These are phyloP conservation scores for Globisporangium cystogenes DNA, from an alignment of 352 stramenopile species.

Conservation along the genomic window DNA sequence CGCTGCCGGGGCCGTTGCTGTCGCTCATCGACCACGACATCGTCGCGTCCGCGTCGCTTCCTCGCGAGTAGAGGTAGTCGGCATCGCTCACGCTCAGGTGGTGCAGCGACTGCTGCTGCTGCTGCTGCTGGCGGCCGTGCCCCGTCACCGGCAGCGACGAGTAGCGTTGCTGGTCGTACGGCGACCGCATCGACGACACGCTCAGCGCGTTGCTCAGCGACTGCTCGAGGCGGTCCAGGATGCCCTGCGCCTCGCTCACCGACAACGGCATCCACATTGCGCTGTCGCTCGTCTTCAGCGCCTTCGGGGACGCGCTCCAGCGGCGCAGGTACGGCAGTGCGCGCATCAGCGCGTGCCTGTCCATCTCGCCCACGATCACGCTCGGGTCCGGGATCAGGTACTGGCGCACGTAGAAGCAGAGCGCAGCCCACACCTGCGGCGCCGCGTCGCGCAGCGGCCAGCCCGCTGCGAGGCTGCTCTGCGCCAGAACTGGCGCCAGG, in stretches of 20 bases:
- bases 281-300: slow-evolving; percentile 26
- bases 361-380: slow-evolving; percentile 30
- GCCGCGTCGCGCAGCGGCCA: slow-evolving; percentile 35
- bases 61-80: slow-evolving; percentile 12
- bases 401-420: slow-evolving; percentile 58
- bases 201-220: slow-evolving; percentile 21
- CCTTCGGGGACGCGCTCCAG: slow-evolving; percentile 34
- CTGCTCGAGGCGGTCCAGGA: slow-evolving; percentile 53
- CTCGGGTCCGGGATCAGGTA: slow-evolving; percentile 34
- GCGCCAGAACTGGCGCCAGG: slow-evolving; percentile 22
- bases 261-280: slow-evolving; percentile 47
- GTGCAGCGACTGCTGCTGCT: slow-evolving; percentile 13
- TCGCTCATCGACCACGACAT: slow-evolving; percentile 6
- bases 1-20: slow-evolving; percentile 2
- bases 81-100: slow-evolving; percentile 15
- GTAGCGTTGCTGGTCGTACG: slow-evolving; percentile 13
- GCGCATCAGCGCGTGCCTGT: slow-evolving; percentile 40
- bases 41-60: not conserved
- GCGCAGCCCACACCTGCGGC: slow-evolving; percentile 45
- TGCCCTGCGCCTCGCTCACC: slow-evolving; percentile 39
- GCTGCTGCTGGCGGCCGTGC: slow-evolving; percentile 12
- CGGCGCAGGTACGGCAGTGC: slow-evolving; percentile 48
- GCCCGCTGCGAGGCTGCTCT: slow-evolving; percentile 23
- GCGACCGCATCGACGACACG: slow-evolving; percentile 5
- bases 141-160: slow-evolving; percentile 20